Evolutionary conservation across 345 rosid species (phyloP).

Genomic region (Anacardium occidentale): DNA sequence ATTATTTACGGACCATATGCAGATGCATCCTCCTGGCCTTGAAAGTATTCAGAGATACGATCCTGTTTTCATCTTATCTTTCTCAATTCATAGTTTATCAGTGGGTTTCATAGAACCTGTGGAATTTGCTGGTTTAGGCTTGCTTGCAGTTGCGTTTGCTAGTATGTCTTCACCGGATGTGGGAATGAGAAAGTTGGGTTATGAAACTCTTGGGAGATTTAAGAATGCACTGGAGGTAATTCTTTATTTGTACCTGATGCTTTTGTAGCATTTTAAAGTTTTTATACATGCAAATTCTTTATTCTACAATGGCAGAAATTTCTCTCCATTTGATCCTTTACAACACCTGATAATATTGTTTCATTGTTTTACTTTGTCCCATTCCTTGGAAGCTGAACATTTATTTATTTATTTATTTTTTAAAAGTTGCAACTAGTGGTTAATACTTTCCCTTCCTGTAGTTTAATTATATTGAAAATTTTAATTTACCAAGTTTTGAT

Average conservation of each 20-base stretch:
- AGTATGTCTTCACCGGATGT: conserved; percentile 82
- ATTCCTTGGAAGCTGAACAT: background rate
- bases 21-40: conserved; percentile 36
- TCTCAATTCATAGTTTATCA: conserved; percentile 62
- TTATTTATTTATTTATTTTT: background rate
- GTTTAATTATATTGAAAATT: background rate
- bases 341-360: background rate
- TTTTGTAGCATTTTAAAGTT: background rate
- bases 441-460: conserved; percentile 13
- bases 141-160: conserved; percentile 83
- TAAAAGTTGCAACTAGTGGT: background rate
- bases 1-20: conserved; percentile 25
- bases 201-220: conserved; percentile 65
- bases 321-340: conserved; percentile 3
- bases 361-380: background rate
- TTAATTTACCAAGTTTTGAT: conserved; percentile 2
- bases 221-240: conserved; percentile 73
- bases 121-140: conserved; percentile 80
- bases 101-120: conserved; percentile 66
- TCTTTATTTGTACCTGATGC: conserved; percentile 1
- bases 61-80: conserved; percentile 75
- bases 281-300: background rate
- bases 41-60: conserved; percentile 53
- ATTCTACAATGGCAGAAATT: background rate
- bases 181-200: conserved; percentile 77